Conservation (phyloP, 805 yeast genomes). For the Limtongia smithiae region DNA sequence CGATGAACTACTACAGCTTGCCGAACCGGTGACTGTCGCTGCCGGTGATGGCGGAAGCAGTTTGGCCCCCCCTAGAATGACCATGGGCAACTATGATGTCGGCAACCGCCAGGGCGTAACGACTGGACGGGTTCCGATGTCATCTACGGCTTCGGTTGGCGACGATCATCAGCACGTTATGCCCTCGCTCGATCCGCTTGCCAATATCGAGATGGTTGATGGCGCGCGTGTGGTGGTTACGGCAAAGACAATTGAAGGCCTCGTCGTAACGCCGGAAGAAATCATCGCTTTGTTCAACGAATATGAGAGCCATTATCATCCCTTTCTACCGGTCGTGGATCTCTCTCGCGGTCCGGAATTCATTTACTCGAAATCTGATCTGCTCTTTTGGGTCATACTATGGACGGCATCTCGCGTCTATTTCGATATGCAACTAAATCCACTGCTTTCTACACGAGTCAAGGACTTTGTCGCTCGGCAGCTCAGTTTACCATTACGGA, state of each 20-base stretch:
- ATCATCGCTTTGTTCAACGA: constrained; percentile 64
- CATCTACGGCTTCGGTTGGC: too few species aligned
- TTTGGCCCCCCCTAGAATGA: too few species aligned
- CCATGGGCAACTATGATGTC: too few species aligned
- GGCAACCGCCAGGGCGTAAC: too few species aligned
- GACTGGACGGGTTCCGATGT: too few species aligned
- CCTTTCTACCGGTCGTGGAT: constrained; percentile 83
- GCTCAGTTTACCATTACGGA: constrained; percentile 47
- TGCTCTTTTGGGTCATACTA: constrained; percentile 90
- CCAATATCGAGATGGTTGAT: neutral
- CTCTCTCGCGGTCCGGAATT: constrained; percentile 76
- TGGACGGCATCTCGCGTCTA: constrained; percentile 74
- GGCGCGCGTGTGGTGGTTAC: constrained; percentile 30
- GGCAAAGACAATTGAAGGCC: constrained; percentile 68
- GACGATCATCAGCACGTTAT: too few species aligned
- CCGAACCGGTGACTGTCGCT: too few species aligned
- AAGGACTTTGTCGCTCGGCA: constrained; percentile 26
- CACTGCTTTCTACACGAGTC: constrained; percentile 13
- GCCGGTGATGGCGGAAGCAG: too few species aligned
- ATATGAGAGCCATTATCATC: constrained; percentile 75
- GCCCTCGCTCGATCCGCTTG: too few species aligned
- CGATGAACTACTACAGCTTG: neutral
- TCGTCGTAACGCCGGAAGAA: constrained; percentile 56
- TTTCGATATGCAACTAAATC: constrained; percentile 34
- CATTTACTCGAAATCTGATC: constrained; percentile 75